Base-by-base conservation (phyloP, 345 rosid species). In the Reutealis trisperma region DNA sequence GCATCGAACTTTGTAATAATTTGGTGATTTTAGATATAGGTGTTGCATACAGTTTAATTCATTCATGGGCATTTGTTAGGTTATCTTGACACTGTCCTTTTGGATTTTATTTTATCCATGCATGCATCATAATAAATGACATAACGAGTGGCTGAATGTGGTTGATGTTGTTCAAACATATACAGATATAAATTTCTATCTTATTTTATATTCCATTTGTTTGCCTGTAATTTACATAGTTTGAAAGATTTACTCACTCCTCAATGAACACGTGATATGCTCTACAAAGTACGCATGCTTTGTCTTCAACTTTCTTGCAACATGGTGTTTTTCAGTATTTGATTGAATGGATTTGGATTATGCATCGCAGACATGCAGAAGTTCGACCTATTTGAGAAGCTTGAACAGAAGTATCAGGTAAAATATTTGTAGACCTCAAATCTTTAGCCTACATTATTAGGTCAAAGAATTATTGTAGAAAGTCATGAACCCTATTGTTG, bases 311-410 rank as follows among this genome's bases (percentile, higher is more conserved):
- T 12, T 3, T 72, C 44, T 59, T 72, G 2, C 18, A 18, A 21
- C 42, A 61, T 27, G 19, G 19, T 5, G 51, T 55, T 59, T 49
- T 60, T 24, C 22, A 67, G 24, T 57, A 9, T 65, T 55, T 42
- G 27, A 25, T 67, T 49, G 60, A 73, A 67, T 73, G 75, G 49
- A 83, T 70, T 45, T 57, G n/a, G 67, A 75, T 77, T 30, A 51
- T 71, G 61, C 66, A 21, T 67, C 61, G 54, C 86, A 83, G 88
- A 78, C 63, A 30, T 80, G 71, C 64, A 61, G 65, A 84, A 77
- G 75, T 73, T 82, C 30, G 86, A 88, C 77, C 72, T 68, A 24
- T 81, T 87, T 73, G 90, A 87, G 79, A 81, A 80, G 72, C 87
- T 79, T 67, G 92, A 88, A 58, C 77, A 77, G 71, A 82, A 84